phyloP scores from a whole-genome alignment of 2,329 filamentous ascomycete genomes.

The Trichoderma sp. region DNA sequence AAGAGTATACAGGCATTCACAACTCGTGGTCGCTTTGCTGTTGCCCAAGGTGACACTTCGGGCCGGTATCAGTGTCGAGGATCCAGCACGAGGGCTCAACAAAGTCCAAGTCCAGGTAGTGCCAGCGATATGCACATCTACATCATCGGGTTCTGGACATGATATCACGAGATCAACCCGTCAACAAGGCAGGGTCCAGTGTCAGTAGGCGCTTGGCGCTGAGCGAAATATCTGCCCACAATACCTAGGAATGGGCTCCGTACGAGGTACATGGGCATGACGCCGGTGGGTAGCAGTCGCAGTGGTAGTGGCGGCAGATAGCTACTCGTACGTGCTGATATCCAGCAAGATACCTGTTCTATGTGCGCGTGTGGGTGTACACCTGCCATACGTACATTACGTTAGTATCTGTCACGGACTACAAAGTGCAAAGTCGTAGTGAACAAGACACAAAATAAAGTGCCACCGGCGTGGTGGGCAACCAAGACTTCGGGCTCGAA shows the following conservation, averaged over 20 bases:
- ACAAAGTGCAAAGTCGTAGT: neutral
- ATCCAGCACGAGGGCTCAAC: neutral
- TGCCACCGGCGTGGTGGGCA: neutral
- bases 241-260: neutral
- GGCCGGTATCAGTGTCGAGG: neutral
- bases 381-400: neutral
- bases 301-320: neutral
- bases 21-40: neutral
- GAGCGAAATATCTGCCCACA: conserved; percentile 16
- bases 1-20: neutral
- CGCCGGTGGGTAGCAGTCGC: conserved; percentile 7
- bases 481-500: neutral
- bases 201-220: conserved; percentile 20
- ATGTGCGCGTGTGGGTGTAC: neutral
- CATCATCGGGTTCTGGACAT: conserved; percentile 11
- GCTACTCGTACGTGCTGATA: neutral
- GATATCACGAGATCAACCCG: conserved; percentile 18
- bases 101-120: neutral
- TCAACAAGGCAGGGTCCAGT: conserved; percentile 9
- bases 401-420: neutral
- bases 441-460: neutral
- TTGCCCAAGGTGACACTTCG: neutral
- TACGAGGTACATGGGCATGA: neutral
- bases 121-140: neutral
- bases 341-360: neutral